Evolutionary conservation across 768 basidiomycete species (phyloP), one percentile per base, ranked within the genome.

Genomic region (Asterophora lycoperdoides): DNA sequence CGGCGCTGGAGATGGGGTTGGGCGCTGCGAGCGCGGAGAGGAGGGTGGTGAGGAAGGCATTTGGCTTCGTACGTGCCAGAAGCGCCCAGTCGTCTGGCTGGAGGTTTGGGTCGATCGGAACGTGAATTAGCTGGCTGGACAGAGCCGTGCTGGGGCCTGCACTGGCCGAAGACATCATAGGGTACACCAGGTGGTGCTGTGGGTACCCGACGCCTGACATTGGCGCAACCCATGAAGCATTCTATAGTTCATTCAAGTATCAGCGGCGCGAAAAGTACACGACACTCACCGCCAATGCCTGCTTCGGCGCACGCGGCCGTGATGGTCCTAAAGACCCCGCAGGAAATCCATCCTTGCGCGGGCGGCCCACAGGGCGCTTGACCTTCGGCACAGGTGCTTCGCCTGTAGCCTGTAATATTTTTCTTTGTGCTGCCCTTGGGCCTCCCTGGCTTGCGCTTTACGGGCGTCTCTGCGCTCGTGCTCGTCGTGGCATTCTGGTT

Each of bases 401-500:
- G 0, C 67, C 73, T 2, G 71, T 58, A 1, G 0, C 67, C 73
- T 2, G 71, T 58, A 1, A 73, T 53, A 18, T 71, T 70, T 61
- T 89, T 90, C 70, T 86, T 87, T 10, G 83, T 85, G 59, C 84
- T 88, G 30, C 87, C 88, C 61, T 87, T 88, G 5, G 88, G 88
- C 28, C 88, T 73, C 2, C 87, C 88, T 9, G 86, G 85, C 14
- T 78, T 78, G 36, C 88, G 82, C 63, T 89, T 89, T 2, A 41
- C n/a, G 0, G 56, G 51, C 2, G 42, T 0, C 19, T 56, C 47
- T 14, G 11, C 15, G 47, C 20, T 42, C 7, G 15, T 30, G 26
- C 18, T 32, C 29, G 32, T 36, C 28, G 36, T 11, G 14, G 34
- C n/a, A 8, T 10, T 23, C 23, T 23, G 35, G 23, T 30, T 48